phyloP scores from a whole-genome alignment of 2,329 filamentous ascomycete genomes.

The Anthostomella pinea region DNA sequence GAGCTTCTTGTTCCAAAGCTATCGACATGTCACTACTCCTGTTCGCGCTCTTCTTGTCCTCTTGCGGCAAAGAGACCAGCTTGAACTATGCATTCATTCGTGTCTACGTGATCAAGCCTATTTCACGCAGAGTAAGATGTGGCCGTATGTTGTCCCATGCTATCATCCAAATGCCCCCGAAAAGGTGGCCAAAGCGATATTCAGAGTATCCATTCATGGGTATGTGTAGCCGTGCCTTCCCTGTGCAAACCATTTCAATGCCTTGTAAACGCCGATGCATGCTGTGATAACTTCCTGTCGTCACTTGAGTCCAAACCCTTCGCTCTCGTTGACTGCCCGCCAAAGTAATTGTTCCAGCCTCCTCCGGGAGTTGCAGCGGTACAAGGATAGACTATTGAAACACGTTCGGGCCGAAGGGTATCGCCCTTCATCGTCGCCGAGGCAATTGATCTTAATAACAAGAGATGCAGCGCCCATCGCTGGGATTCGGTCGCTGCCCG shows the following conservation, averaged over 20 bases:
- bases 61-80: too few relatives aligned
- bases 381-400: conserved; percentile 81
- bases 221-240: neutral
- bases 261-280: conserved; percentile 16
- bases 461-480: conserved; percentile 80
- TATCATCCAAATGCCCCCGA: conserved; percentile 9
- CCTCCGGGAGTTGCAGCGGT: conserved; percentile 64
- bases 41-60: too few relatives aligned
- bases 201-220: conserved; percentile 6
- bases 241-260: conserved; percentile 3
- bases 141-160: too few relatives aligned
- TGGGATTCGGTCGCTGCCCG: conserved; percentile 85
- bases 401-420: conserved; percentile 88
- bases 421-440: conserved; percentile 70
- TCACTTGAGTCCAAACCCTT: conserved; percentile 74
- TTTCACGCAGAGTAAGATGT: too few relatives aligned
- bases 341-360: conserved; percentile 72
- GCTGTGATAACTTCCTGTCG: conserved; percentile 4
- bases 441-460: conserved; percentile 70
- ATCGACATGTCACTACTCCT: too few relatives aligned
- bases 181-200: conserved; percentile 7
- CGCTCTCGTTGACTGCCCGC: conserved; percentile 84
- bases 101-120: too few relatives aligned
- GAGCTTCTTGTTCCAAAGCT: too few relatives aligned
- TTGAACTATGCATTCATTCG: too few relatives aligned